Percentiles rank a stretch among this genome's conserved stretches.
phyloP scores from a whole-genome alignment of 2,329 filamentous ascomycete genomes.

The Diaporthe sp. region DNA sequence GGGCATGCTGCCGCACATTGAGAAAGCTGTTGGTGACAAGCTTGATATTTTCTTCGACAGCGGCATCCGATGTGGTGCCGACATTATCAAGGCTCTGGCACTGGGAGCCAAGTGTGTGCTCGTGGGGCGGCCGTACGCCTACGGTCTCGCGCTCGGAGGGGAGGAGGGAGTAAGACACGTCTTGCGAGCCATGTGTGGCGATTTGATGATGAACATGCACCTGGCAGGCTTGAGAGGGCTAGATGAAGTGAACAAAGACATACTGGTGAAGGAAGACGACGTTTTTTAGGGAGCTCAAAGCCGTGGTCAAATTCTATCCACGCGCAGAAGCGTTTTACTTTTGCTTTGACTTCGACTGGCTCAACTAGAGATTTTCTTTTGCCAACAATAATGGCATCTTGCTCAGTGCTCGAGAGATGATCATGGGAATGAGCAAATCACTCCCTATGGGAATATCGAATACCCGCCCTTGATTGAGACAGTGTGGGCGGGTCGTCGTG shows the following conservation, averaged over 20 bases:
- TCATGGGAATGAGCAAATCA: neutral
- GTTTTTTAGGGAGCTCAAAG: neutral
- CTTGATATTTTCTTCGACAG: constrained; percentile 76
- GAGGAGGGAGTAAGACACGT: constrained; percentile 40
- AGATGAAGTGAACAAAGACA: constrained; percentile 34
- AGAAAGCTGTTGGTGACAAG: constrained; percentile 68
- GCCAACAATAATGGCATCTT: neutral
- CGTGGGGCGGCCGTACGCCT: constrained; percentile 61
- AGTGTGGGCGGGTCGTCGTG: too few relatives aligned
- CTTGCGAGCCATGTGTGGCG: constrained; percentile 37
- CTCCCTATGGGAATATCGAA: too few relatives aligned
- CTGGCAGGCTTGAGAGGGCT: constrained; percentile 31
- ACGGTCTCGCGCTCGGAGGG: constrained; percentile 36
- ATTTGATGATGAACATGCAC: constrained; percentile 38
- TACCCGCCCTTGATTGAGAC: too few relatives aligned
- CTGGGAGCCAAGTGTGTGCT: constrained; percentile 75
- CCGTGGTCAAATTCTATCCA: rapidly evolving
- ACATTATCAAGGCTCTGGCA: constrained; percentile 77
- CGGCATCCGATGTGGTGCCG: constrained; percentile 74
- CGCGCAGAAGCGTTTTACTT: neutral
- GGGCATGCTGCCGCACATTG: constrained; percentile 27
- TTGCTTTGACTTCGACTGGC: neutral
- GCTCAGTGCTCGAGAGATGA: neutral
- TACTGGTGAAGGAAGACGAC: constrained; percentile 35
- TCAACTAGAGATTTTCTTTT: neutral